A percentile compares a stretch with the other conserved stretches of the same genome.
These are phyloP conservation scores for Colletotrichum cordylinicola DNA, from an alignment of 2,329 filamentous ascomycete species.

Conservation along the genomic window DNA sequence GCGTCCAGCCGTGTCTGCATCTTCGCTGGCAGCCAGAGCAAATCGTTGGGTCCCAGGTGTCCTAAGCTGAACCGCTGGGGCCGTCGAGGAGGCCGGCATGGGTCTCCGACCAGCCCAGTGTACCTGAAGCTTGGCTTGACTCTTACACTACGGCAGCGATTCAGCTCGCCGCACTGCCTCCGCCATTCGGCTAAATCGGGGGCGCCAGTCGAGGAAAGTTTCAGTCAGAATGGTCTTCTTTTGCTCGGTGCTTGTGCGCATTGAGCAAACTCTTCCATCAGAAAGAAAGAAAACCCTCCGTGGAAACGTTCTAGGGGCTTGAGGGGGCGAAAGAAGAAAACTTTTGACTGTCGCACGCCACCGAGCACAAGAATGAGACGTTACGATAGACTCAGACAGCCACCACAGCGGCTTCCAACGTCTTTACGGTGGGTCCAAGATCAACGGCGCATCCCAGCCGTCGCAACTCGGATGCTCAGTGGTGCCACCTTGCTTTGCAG, in stretches of 20 bases:
- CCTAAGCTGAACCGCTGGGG: not conserved
- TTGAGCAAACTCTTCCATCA: not conserved
- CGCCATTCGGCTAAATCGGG: not conserved
- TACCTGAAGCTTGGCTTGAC: not conserved
- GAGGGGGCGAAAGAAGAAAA: not conserved
- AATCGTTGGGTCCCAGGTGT: not conserved
- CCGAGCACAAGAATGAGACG: not conserved
- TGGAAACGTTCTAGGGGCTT: not conserved
- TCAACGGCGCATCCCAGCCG: not conserved
- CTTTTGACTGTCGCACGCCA: not conserved
- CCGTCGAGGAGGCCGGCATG: not conserved
- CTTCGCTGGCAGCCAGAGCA: not conserved
- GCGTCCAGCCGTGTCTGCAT: not conserved
- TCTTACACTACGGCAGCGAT: not conserved
- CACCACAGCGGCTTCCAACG: not conserved
- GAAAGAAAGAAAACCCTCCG: not conserved
- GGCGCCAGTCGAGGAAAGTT: not conserved
- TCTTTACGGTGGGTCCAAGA: slow-evolving; percentile 4
- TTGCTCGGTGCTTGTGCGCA: not conserved
- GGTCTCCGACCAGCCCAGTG: not conserved
- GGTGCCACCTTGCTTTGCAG: not conserved
- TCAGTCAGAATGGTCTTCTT: not conserved
- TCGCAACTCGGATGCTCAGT: not conserved
- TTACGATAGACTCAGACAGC: slow-evolving; percentile 1
- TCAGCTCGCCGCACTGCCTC: not conserved